A percentile compares a stretch with the other conserved stretches of the same genome.
These are phyloP conservation scores for Fistulinella cinereoalba DNA, from an alignment of 1,284 basidiomycete genomes.

Conservation along the genomic window DNA sequence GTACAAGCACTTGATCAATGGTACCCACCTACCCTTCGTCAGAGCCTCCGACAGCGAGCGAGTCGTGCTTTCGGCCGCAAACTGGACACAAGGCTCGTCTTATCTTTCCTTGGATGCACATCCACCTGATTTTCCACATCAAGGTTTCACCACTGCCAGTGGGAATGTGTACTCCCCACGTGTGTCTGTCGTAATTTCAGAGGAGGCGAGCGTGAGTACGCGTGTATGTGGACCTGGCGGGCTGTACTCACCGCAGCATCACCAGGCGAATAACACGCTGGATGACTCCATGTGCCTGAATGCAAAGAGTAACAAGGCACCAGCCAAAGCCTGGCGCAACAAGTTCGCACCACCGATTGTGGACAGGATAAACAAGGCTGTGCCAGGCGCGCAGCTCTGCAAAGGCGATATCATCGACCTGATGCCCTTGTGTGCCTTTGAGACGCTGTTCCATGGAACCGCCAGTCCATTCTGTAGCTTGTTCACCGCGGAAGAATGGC, in stretches of 20 bases:
- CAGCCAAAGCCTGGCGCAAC: conserved; percentile 52
- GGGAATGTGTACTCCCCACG: conserved; percentile 39
- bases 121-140: neutral
- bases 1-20: conserved; percentile 49
- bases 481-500: conserved; percentile 60
- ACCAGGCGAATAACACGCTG: conserved; percentile 68
- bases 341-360: conserved; percentile 58
- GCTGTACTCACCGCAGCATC: conserved; percentile 2
- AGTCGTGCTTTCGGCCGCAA: conserved; percentile 64
- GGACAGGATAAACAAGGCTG: conserved; percentile 56
- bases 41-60: conserved; percentile 60
- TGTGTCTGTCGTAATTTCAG: conserved; percentile 54
- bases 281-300: conserved; percentile 67
- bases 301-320: conserved; percentile 44
- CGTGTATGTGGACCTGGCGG: neutral
- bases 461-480: conserved; percentile 71
- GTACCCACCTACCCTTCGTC: conserved; percentile 57
- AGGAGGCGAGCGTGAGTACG: conserved; percentile 50
- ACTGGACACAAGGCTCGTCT: conserved; percentile 64
- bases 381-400: conserved; percentile 61
- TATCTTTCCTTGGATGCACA: neutral
- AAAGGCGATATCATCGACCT: conserved; percentile 57
- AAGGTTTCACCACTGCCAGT: conserved; percentile 55
- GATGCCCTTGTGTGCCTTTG: conserved; percentile 78
- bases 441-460: conserved; percentile 55